These are phyloP conservation scores for Metschnikowia bowlesiae DNA, from an alignment of 805 yeast species.

Conservation along the genomic window DNA sequence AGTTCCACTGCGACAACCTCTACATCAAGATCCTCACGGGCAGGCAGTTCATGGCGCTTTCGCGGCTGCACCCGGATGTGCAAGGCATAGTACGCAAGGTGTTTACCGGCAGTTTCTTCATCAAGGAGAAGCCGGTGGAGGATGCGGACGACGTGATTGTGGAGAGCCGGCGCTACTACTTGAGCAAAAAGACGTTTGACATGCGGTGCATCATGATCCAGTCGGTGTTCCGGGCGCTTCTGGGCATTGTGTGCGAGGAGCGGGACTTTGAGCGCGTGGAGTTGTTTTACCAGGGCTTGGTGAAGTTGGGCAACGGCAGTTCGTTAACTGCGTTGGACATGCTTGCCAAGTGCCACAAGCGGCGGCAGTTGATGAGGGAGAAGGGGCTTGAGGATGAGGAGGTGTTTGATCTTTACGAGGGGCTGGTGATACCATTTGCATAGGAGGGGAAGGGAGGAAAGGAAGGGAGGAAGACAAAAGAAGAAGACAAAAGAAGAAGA, in stretches of 20 bases:
- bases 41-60: slow-evolving; percentile 12
- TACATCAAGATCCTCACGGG: slow-evolving; percentile 12
- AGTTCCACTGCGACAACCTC: slow-evolving; percentile 12
- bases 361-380: slow-evolving; percentile 3
- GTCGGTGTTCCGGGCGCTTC: slow-evolving; percentile 22
- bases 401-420: slow-evolving; percentile 13
- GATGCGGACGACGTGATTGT: slow-evolving; percentile 17
- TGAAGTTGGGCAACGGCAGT: slow-evolving; percentile 32
- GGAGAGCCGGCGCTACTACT: slow-evolving; percentile 25
- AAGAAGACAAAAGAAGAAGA: neutral
- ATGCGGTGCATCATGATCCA: slow-evolving; percentile 32
- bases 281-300: slow-evolving; percentile 28
- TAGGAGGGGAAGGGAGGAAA: neutral
- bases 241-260: slow-evolving; percentile 20
- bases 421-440: slow-evolving; percentile 16
- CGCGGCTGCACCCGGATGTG: slow-evolving; percentile 25
- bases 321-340: slow-evolving; percentile 23
- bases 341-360: slow-evolving; percentile 10
- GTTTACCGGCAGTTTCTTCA: slow-evolving; percentile 21
- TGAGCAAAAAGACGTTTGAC: slow-evolving; percentile 24
- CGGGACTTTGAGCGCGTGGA: slow-evolving; percentile 27
- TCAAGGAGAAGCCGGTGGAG: slow-evolving; percentile 14
- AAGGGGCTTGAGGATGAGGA: slow-evolving; percentile 9
- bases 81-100: slow-evolving; percentile 21
- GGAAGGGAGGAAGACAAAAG: neutral